Evolutionary conservation across 1,284 basidiomycete genomes (phyloP).

Genomic region (Ganoderma multipileum): DNA sequence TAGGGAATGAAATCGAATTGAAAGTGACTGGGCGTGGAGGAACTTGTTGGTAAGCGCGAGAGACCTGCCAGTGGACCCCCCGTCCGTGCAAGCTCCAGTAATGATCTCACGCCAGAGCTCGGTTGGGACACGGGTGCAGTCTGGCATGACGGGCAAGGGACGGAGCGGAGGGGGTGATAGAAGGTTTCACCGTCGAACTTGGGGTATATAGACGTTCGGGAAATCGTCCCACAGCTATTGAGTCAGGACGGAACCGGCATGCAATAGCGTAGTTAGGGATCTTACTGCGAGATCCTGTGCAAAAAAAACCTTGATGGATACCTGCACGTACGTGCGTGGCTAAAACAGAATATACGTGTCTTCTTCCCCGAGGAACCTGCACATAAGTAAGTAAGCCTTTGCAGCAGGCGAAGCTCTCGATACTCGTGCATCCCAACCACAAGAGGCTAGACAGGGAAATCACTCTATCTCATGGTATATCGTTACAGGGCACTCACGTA

Average conservation of each 20-base stretch:
- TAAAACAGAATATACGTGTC: too few relatives aligned
- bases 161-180: neutral
- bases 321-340: neutral
- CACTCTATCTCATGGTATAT: conserved; percentile 3
- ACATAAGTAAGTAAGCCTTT: too few relatives aligned
- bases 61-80: neutral
- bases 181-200: too few relatives aligned
- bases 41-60: neutral
- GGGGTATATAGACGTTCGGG: neutral
- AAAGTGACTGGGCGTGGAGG: neutral
- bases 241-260: neutral
- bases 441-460: neutral
- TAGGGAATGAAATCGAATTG: neutral
- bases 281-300: neutral
- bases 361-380: too few relatives aligned
- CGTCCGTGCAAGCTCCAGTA: neutral
- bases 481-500: neutral
- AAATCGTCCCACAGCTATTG: neutral
- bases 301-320: neutral
- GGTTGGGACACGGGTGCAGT: neutral
- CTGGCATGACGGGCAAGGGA: neutral
- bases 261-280: neutral
- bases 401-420: too few relatives aligned
- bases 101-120: neutral
- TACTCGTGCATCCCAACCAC: too few relatives aligned